phyloP scores from a whole-genome alignment of 1,139 yeast species.

The Debaryomyces udenii region DNA sequence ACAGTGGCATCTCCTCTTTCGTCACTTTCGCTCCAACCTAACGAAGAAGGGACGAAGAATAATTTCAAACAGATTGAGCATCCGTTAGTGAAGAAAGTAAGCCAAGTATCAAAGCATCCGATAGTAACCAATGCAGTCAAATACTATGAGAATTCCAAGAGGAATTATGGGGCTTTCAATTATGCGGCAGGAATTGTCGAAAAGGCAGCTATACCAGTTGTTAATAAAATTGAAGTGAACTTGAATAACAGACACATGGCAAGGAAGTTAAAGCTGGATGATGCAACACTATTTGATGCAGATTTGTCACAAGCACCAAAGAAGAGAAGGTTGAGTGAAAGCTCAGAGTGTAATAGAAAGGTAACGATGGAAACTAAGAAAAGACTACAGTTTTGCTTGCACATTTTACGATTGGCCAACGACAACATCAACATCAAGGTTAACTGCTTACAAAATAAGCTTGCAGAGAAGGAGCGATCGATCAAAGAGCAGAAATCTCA shows the following conservation, averaged over 20 bases:
- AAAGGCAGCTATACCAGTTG: slow-evolving; percentile 62
- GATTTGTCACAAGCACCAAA: slow-evolving; percentile 16
- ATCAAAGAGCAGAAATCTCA: slow-evolving; percentile 9
- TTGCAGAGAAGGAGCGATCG: slow-evolving; percentile 27
- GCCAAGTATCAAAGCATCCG: slow-evolving; percentile 49
- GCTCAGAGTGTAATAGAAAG: slow-evolving; percentile 16
- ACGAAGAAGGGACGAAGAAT: not conserved
- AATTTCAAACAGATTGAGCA: slow-evolving; percentile 23
- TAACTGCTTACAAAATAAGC: slow-evolving; percentile 54
- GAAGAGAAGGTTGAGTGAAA: slow-evolving; percentile 22
- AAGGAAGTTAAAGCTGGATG: slow-evolving; percentile 19
- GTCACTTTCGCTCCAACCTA: not conserved
- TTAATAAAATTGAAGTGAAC: slow-evolving; percentile 51
- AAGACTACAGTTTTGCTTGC: slow-evolving; percentile 71
- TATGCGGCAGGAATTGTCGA: slow-evolving; percentile 72
- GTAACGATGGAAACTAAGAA: slow-evolving; percentile 68
- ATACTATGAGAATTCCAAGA: slow-evolving; percentile 59
- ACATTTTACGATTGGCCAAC: slow-evolving; percentile 74
- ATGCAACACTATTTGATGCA: slow-evolving; percentile 13
- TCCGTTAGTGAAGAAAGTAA: slow-evolving; percentile 49
- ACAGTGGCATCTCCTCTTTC: slow-evolving; percentile 1
- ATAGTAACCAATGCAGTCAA: slow-evolving; percentile 60
- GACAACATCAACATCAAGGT: slow-evolving; percentile 69
- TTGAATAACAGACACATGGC: slow-evolving; percentile 44
- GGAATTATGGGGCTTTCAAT: slow-evolving; percentile 59